Evolutionary conservation across 176 grass and related monocot species (phyloP), one percentile per base, ranked within the genome.

Genomic region (Bromus sterilis): DNA sequence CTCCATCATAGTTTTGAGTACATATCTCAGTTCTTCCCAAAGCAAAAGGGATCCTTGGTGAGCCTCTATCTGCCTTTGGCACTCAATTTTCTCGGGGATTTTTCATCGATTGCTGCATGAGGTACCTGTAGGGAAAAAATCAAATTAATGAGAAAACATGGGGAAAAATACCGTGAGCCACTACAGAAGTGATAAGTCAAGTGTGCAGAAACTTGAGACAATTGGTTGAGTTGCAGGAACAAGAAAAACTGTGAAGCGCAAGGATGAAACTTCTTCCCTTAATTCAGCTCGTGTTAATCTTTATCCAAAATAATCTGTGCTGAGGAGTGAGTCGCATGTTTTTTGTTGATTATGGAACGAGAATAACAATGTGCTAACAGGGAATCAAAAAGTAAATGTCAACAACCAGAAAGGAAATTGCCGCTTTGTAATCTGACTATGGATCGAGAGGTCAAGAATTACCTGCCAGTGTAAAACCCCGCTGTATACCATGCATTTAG

Each of bases 391-490:
- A 58, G 30, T 16, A 26, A 77, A 13, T 44, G 16, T 23, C 35
- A 12, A 76, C 8, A 25, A 46, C 13, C 26, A 73, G 6, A 55
- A 62, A 24, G 20, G 29, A 11, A 44, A 78, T 12, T 9, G n/a
- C 56, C 31, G 36, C 57, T 60, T 63, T 77, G 28, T 31, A 79
- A 65, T 40, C 23, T 55, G 9, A 42, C 24, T 4, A 74, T 49
- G 67, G 34, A 56, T 15, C 15, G 36, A 25, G 25, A 46, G 70
- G 51, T 46, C 16, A 32, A 49, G 14, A 16, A 41, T 90, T 89
- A 90, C 94, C 94, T 97, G 83, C 89, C 80, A 77, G 94, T 94
- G 67, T 92, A 79, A 79, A 97, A 97, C 20, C 94, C 94, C 80
- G 94, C 91, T 40, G 87, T 87, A 89, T 89, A 97, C 91, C 94